phyloP scores from a whole-genome alignment of 2,329 filamentous ascomycete species.

The Penicillium fuscoglaucum region DNA sequence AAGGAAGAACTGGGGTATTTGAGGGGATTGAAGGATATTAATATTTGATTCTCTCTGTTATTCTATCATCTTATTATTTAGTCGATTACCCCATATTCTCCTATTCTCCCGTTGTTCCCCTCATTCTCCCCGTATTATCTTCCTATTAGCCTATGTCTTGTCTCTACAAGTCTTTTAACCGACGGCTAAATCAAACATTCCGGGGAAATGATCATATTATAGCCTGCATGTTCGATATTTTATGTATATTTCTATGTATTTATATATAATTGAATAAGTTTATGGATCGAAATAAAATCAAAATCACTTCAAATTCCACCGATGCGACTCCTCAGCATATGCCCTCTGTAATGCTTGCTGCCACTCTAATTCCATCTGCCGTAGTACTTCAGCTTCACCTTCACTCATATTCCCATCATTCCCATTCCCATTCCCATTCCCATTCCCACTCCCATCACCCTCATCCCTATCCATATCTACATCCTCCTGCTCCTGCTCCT shows the following conservation, averaged over 20 bases:
- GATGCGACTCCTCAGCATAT: conserved; percentile 21
- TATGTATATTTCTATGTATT: too few species aligned
- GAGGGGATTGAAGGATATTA: background rate
- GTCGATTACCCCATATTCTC: background rate
- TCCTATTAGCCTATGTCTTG: background rate
- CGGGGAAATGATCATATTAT: background rate
- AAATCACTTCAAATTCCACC: conserved; percentile 9
- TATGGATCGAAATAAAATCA: background rate
- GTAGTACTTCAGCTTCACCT: conserved; percentile 16
- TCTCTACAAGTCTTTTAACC: conserved; percentile 1
- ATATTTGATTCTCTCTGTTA: background rate
- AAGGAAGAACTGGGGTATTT: background rate
- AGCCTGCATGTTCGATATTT: background rate
- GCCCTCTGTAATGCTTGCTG: conserved; percentile 28
- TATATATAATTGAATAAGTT: too few species aligned
- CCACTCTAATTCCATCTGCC: conserved; percentile 34
- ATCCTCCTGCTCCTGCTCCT: background rate
- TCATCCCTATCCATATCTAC: background rate
- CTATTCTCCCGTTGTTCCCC: background rate
- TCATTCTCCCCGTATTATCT: background rate
- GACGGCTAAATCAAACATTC: conserved; percentile 6
- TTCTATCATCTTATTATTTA: background rate
- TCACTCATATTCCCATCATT: background rate
- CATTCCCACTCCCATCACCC: too few species aligned
- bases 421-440: background rate